Base-by-base conservation (phyloP, 163 green algal species). In the Scenedesmus sp. region DNA sequence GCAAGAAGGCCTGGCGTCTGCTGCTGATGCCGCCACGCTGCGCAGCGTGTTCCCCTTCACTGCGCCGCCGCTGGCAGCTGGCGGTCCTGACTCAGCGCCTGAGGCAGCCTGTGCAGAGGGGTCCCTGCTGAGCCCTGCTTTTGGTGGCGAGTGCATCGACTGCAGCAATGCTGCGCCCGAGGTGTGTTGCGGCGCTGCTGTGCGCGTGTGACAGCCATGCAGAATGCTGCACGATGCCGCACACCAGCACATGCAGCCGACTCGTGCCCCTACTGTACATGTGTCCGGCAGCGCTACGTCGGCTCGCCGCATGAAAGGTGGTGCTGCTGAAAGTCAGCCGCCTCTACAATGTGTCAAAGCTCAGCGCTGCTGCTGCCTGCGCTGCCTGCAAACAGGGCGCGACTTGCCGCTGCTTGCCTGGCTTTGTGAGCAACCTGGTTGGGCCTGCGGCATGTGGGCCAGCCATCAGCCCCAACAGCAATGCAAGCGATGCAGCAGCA, bases 71-170 rank as follows among this genome's bases (percentile, higher is more conserved):
- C 13, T 92, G 5, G 76, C 66, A 52, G 12, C 77, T 59, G 12
- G 57, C n/a, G 79, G 57, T 0, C 46, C 60, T 9, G 34, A 56
- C 60, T 20, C 26, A 7, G n/a, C n/a, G 0, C 76, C 60, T 46
- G 56, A 83, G 8, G 2, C 60, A 8, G 9, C 60, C 6, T 92
- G 88, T 60, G 6, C 62, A 15, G 18, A 20, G 16, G 88, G 88
- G 15, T 9, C 4, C 1, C 2, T 83, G 2, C 79, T 83, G 2
- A 56, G 79, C 34, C 34, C 26, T 52, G 8, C 16, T 6, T 54
- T 84, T 79, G 79, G 77, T 46, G 88, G 88, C 23, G 81, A 88
- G 12, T 92, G 88, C 79, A 88, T 88, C 18, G 60, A 73, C 34
- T 92, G 88, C 79, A 66, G 52, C 62, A 82, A 91, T 57, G 87